Conservation (phyloP, 169 alveolate genomes). For the Plasmodium adleri region DNA sequence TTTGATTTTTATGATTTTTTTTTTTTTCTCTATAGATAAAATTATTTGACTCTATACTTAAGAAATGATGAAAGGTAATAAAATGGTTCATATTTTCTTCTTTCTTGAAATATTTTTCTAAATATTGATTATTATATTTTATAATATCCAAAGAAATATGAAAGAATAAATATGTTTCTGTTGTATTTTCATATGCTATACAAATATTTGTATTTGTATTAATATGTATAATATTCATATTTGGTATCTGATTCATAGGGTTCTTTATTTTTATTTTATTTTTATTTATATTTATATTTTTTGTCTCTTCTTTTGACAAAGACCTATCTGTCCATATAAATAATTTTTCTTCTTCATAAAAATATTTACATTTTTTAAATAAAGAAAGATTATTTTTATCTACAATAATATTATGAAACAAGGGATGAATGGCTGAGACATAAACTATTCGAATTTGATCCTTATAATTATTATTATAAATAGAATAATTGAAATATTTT, state of each 20-base stretch:
- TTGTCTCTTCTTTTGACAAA: slow-evolving; percentile 13
- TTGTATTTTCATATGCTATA: slow-evolving; percentile 49
- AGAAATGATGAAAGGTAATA: slow-evolving; percentile 62
- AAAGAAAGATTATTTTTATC: slow-evolving; percentile 1
- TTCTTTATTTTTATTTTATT: neutral
- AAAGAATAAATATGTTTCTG: slow-evolving; percentile 65
- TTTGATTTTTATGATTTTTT: neutral
- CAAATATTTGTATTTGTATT: slow-evolving; percentile 54
- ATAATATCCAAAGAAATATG: slow-evolving; percentile 42
- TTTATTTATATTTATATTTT: neutral
- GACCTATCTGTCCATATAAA: slow-evolving; percentile 66
- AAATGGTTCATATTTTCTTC: slow-evolving; percentile 51
- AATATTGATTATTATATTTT: slow-evolving; percentile 31
- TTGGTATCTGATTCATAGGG: slow-evolving; percentile 34
- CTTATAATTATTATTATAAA: slow-evolving; percentile 29
- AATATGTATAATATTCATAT: slow-evolving; percentile 70
- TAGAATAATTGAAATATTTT: slow-evolving; percentile 56
- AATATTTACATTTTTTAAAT: slow-evolving; percentile 73
- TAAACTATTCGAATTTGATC: slow-evolving; percentile 56
- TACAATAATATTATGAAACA: slow-evolving; percentile 2
- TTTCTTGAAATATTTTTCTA: slow-evolving; percentile 32
- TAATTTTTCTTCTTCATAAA: slow-evolving; percentile 31
- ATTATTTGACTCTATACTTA: slow-evolving; percentile 30
- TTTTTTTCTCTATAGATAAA: slow-evolving; percentile 10
- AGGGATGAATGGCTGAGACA: slow-evolving; percentile 57